These are phyloP conservation scores for Monosporozyma aquatica DNA, from an alignment of 805 yeast genomes.

Conservation along the genomic window DNA sequence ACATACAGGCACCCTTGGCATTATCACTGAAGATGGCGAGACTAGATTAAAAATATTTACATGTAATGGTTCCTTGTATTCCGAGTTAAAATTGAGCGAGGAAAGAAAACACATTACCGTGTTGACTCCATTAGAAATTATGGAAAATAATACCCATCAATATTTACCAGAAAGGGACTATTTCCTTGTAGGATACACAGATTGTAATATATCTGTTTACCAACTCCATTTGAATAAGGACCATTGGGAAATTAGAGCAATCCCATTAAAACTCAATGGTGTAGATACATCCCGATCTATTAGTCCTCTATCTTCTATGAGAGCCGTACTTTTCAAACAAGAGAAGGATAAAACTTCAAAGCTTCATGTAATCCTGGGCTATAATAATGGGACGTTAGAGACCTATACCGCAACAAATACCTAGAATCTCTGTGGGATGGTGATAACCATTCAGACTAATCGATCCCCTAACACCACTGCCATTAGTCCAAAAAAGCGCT, in stretches of 20 bases:
- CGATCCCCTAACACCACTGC: too few relatives aligned
- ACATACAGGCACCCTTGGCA: constrained; percentile 46
- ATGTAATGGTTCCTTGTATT: neutral
- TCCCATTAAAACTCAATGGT: neutral
- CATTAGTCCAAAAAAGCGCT: too few relatives aligned
- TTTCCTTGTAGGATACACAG: constrained; percentile 30
- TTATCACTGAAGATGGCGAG: constrained; percentile 15
- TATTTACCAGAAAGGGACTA: neutral
- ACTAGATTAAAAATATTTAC: neutral
- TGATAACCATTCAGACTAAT: too few relatives aligned
- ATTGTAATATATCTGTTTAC: constrained; percentile 26
- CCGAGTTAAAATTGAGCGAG: neutral
- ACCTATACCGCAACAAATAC: neutral
- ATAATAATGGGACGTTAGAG: neutral
- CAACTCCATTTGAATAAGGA: constrained; percentile 16
- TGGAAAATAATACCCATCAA: neutral
- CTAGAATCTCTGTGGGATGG: too few relatives aligned
- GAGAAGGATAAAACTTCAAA: neutral
- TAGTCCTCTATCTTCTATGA: neutral
- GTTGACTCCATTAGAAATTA: neutral
- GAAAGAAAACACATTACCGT: neutral
- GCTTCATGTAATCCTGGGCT: neutral
- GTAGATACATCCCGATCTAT: neutral
- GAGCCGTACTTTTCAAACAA: neutral
- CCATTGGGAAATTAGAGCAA: neutral